Evolutionary conservation across 768 basidiomycete genomes (phyloP).

Genomic region (Pluteus cervinus): DNA sequence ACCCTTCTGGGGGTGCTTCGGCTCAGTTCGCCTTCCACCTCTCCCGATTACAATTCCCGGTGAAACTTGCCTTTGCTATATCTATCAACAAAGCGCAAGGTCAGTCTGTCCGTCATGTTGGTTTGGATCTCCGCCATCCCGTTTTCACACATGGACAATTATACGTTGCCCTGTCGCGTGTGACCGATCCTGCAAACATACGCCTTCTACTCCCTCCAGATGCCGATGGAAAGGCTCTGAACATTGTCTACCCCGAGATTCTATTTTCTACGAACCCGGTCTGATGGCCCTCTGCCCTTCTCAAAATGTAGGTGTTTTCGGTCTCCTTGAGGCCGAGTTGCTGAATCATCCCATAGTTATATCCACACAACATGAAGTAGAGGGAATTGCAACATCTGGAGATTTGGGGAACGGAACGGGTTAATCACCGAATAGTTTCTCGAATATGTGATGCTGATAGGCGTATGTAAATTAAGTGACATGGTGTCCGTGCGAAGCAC

Average conservation of each 20-base stretch:
- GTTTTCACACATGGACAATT: conserved; percentile 40
- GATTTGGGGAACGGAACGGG: too few species aligned
- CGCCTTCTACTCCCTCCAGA: conserved; percentile 11
- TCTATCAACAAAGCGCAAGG: conserved; percentile 42
- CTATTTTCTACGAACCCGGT: too few species aligned
- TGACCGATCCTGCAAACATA: conserved; percentile 20
- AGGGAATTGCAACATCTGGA: too few species aligned
- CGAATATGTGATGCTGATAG: too few species aligned
- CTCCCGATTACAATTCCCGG: conserved; percentile 30
- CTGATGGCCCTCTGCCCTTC: too few species aligned
- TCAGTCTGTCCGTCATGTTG: conserved; percentile 35
- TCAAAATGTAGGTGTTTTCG: too few species aligned
- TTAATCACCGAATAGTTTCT: too few species aligned
- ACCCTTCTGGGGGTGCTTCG: conserved; percentile 7
- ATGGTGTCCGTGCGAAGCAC: too few species aligned
- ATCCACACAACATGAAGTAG: too few species aligned
- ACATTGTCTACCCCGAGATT: conserved; percentile 15
- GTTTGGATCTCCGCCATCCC: conserved; percentile 26
- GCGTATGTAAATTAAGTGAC: too few species aligned
- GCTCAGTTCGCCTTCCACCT: conserved; percentile 17
- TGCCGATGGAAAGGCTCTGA: conserved; percentile 1
- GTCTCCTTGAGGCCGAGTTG: too few species aligned
- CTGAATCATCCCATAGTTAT: too few species aligned
- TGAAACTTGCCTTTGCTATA: conserved; percentile 35
- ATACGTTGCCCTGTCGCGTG: conserved; percentile 36